Conservation (phyloP, 1,139 yeast genomes). For the Debaryomycetaceae sp. region DNA sequence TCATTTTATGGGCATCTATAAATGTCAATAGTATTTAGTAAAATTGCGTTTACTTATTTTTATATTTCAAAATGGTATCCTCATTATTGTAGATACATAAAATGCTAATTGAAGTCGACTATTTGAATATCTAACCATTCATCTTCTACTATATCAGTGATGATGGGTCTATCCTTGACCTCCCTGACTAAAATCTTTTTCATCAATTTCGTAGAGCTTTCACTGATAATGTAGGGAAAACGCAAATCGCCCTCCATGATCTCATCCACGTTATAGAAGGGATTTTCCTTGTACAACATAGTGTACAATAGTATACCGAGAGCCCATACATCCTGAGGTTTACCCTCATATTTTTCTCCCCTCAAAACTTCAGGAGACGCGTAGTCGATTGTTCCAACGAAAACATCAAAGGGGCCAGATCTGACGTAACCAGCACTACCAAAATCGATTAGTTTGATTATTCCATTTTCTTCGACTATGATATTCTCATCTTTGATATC, state of each 20-base stretch:
- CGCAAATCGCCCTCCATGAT: constrained; percentile 86
- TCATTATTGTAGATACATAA: constrained; percentile 4
- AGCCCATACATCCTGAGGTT: constrained; percentile 97
- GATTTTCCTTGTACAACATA: constrained; percentile 88
- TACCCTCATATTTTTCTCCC: constrained; percentile 87
- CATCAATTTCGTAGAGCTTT: constrained; percentile 57
- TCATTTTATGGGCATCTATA: neutral
- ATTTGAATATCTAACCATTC: constrained; percentile 50
- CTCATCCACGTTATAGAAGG: constrained; percentile 92
- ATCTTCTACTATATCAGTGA: constrained; percentile 64
- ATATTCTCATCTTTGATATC: constrained; percentile 95
- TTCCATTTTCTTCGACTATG: constrained; percentile 74
- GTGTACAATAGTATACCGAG: constrained; percentile 87
- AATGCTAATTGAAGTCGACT: neutral
- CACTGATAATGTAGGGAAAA: constrained; percentile 60
- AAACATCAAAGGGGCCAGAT: constrained; percentile 94
- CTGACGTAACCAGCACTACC: constrained; percentile 90
- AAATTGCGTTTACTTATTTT: too few relatives aligned
- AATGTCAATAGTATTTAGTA: neutral
- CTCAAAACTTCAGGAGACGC: constrained; percentile 94
- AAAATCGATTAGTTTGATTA: constrained; percentile 85
- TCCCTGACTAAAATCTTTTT: constrained; percentile 63
- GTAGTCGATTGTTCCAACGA: constrained; percentile 95
- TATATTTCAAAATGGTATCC: too few relatives aligned
- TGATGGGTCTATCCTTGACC: constrained; percentile 62